Percentiles rank a stretch among this genome's conserved stretches.
Conservation (phyloP, 345 rosid species). For the Carallia pectinifolia region DNA sequence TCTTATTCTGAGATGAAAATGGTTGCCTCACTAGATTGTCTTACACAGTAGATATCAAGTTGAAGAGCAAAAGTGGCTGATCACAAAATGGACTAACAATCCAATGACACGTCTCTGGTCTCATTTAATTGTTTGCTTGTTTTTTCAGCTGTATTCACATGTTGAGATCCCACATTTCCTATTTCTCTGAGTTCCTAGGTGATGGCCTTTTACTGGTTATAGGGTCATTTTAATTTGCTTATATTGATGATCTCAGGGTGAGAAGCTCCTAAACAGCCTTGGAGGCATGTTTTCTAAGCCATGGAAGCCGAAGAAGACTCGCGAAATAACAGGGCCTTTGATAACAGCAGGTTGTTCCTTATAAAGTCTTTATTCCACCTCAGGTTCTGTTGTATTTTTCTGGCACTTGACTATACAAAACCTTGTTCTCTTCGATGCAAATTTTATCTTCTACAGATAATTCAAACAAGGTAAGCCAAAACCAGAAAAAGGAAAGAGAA, state of each 20-base stretch:
- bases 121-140: no score
- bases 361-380: background rate
- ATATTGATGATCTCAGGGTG: slow-evolving; percentile 19
- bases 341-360: slow-evolving; percentile 23
- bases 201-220: background rate
- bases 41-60: no score
- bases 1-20: no score
- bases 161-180: background rate
- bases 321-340: slow-evolving; percentile 26
- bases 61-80: no score
- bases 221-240: background rate
- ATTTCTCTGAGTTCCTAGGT: background rate
- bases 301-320: slow-evolving; percentile 31
- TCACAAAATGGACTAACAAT: no score
- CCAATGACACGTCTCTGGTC: no score
- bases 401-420: background rate
- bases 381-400: background rate
- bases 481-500: slow-evolving; percentile 24
- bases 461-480: slow-evolving; percentile 7
- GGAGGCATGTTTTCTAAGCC: slow-evolving; percentile 39
- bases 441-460: slow-evolving; percentile 18
- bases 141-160: no score
- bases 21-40: no score
- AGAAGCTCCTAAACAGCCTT: slow-evolving; percentile 32
- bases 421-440: background rate